Evolutionary conservation across 2,329 filamentous ascomycete species (phyloP).

Genomic region (Alternaria angustiovoidea): DNA sequence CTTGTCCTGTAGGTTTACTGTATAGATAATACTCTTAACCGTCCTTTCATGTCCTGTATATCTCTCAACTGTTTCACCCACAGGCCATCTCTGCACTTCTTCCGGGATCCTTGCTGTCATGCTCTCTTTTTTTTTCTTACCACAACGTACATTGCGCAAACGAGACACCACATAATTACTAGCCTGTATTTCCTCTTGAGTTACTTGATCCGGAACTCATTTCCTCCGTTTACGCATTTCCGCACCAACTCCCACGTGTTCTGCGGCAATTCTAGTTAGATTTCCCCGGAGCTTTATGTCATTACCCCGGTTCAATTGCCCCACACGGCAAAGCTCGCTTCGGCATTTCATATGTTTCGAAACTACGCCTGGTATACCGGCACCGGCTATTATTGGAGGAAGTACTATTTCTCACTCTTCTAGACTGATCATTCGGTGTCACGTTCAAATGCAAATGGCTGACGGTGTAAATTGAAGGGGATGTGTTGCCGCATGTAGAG

Average conservation of each 20-base stretch:
- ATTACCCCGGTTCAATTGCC: constrained; percentile 2
- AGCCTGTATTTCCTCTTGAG: background rate
- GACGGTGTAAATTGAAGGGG: background rate
- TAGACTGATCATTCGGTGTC: background rate
- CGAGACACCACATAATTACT: background rate
- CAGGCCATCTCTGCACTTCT: background rate
- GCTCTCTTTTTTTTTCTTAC: background rate
- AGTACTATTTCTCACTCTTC: constrained; percentile 3
- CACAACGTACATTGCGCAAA: no score
- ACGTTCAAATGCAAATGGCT: background rate
- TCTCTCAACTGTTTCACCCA: background rate
- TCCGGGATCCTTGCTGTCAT: background rate
- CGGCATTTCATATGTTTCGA: constrained; percentile 14
- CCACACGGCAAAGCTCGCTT: constrained; percentile 5
- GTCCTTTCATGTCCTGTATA: background rate
- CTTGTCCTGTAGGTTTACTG: constrained; percentile 9
- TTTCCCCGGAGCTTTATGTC: constrained; percentile 4
- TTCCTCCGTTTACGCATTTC: background rate
- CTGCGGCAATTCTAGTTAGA: background rate
- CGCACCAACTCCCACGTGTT: background rate
- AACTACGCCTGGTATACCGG: constrained; percentile 8
- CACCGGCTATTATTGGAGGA: constrained; percentile 14
- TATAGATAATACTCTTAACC: constrained; percentile 1
- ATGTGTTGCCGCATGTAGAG: constrained; percentile 6
- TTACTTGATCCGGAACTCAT: background rate